Base-by-base conservation (phyloP, 2,329 filamentous ascomycete species). In the Fusarium penzigii region DNA sequence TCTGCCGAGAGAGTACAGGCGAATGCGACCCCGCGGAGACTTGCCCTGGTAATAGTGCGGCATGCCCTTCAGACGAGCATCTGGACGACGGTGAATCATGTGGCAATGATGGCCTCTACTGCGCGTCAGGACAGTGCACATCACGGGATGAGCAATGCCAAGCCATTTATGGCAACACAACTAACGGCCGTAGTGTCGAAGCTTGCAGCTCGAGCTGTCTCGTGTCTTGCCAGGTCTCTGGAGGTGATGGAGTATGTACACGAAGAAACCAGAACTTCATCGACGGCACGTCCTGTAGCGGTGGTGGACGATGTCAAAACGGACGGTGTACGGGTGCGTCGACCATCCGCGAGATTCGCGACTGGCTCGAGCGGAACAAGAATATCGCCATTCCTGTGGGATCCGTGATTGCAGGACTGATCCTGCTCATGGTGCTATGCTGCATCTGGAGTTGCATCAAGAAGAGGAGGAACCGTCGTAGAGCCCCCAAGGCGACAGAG, bases 61-160 rank as follows among this genome's bases (percentile, higher is more conserved):
- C 80, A 39, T 99, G 94, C 66, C 94, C 94, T 0, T 66, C 73
- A 2, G 91, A 99, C 69, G 62, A 77, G 46, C 88, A 84, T 60
- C 78, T 85, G 44, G 75, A 83, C 0, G 86, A 97, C 68, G 94
- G 86, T 56, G 77, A 82, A 5, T 72, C 74, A 16, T 99, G 94
- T 67, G 91, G 90, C 34, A 67, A 32, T 6, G 29, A 72, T 65
- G 82, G 83, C 2, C 80, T 97, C 32, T 75, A 83, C 32, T 99
- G 94, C 68, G 91, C 94, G 29, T 92, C 89, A 42, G 94, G 94
- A 12, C 93, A 97, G 72, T 99, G 94, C 72, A 99, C 94, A 4
- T 94, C 89, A 48, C 87, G 94, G 57, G 86, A 97, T 70, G 81
- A 87, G 66, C 94, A 99, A 74, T 99, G 94, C 76, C 86, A 87